Base-by-base conservation (phyloP, 176 grass and related monocot species). In the Zoysia pacifica region DNA sequence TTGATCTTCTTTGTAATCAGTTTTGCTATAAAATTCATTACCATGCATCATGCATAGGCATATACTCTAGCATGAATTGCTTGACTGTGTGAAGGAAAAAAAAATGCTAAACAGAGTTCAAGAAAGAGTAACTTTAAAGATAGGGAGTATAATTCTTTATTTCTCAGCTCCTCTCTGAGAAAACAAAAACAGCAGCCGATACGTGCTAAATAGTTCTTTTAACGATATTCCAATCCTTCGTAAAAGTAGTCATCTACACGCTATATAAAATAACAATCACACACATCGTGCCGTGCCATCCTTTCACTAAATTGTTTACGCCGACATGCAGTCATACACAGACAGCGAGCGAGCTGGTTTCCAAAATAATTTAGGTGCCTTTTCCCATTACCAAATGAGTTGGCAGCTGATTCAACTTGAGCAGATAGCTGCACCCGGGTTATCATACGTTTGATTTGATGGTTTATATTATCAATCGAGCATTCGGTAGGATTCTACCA, bases 311-410 rank as follows among this genome's bases (percentile, higher is more conserved):
- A 15, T 49, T 48, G 6, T 64, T 65, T 38, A 72, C 41, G 44
- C 10, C 40, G 16, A 64, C 40, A 65, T 51, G 48, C 50, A 48
- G 65, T 47, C 46, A 36, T 74, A 70, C 62, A 39, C 56, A 71
- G 66, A 71, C 72, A 72, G 56, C 72, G 44, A 81, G 19, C 46
- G 62, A 54, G 41, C 48, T 48, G 52, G 48, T 65, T 75, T 37
- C 52, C 20, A 65, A 74, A 82, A 82, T 77, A 63, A 47, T 71
- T 69, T 43, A 5, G 5, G 20, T 75, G 53, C 4, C 52, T 45
- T 69, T 72, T 64, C 69, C 85, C 78, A 62, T 47, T 76, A 36
- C 65, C 65, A 70, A 28, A 55, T 71, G 65, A 76, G 72, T 65
- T 86, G 85, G 72, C 65, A 53, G 3, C 71, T 81, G 38, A 53